phyloP scores from a whole-genome alignment of 2,329 filamentous ascomycete genomes.

The Diplodia corticola region DNA sequence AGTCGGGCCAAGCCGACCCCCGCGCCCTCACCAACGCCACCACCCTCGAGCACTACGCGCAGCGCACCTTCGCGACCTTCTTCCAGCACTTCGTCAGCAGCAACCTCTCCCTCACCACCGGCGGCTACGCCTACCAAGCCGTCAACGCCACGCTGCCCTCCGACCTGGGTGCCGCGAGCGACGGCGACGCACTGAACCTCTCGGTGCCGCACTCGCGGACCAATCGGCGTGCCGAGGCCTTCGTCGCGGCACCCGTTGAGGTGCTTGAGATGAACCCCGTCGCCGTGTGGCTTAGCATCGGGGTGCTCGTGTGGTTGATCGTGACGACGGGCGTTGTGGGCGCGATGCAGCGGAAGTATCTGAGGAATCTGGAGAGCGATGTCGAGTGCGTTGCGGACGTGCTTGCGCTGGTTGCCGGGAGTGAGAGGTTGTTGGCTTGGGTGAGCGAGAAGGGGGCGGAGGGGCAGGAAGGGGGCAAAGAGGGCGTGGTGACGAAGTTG shows the following conservation, averaged over 20 bases:
- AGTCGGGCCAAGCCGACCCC: conserved; percentile 28
- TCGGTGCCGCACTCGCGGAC: background rate
- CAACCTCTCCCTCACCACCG: conserved; percentile 26
- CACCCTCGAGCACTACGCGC: conserved; percentile 23
- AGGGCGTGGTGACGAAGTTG: background rate
- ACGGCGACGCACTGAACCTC: too few species aligned
- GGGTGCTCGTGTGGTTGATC: conserved; percentile 23
- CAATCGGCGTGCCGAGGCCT: background rate
- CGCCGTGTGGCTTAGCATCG: conserved; percentile 25
- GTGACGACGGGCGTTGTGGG: conserved; percentile 22
- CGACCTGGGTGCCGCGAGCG: background rate
- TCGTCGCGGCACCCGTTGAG: conserved; percentile 20
- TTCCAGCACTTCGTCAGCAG: conserved; percentile 35
- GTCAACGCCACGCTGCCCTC: conserved; percentile 28
- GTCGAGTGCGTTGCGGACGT: conserved; percentile 25
- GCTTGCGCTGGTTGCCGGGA: conserved; percentile 23
- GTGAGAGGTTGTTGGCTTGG: conserved; percentile 15
- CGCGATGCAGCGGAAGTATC: background rate
- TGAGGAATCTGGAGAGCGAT: background rate
- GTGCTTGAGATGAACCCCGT: conserved; percentile 20
- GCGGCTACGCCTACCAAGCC: conserved; percentile 28
- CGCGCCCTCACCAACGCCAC: conserved; percentile 27
- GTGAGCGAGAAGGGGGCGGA: background rate
- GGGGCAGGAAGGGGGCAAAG: background rate
- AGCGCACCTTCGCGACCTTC: conserved; percentile 33